Evolutionary conservation across 78 protist genomes (phyloP).

Genomic region (Tieghemostelium lacteum): DNA sequence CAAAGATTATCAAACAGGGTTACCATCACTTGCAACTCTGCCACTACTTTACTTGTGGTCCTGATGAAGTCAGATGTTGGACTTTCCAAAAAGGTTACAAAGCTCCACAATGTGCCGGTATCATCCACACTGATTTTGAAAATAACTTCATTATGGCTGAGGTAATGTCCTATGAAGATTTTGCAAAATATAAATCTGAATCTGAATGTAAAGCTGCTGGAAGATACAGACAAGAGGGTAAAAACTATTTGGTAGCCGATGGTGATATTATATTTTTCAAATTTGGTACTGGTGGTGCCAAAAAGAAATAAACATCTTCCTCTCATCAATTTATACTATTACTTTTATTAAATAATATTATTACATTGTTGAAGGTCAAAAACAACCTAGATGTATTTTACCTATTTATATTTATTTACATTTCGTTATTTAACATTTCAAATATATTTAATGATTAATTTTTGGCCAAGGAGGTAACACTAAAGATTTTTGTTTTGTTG

Average conservation of each 20-base stretch:
- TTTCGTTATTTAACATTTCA: too few relatives aligned
- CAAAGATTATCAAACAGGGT: slow-evolving; percentile 90
- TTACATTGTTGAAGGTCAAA: too few relatives aligned
- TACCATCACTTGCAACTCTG: slow-evolving; percentile 86
- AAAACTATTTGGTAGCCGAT: slow-evolving; percentile 86
- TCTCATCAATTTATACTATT: too few relatives aligned
- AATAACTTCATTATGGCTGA: slow-evolving; percentile 94
- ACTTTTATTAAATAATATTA: too few relatives aligned
- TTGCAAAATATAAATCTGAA: slow-evolving; percentile 67
- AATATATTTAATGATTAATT: too few relatives aligned
- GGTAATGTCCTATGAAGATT: slow-evolving; percentile 86
- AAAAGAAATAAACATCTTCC: slow-evolving; percentile 9
- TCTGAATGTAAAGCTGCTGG: slow-evolving; percentile 87
- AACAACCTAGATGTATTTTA: too few relatives aligned
- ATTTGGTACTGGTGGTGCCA: slow-evolving; percentile 41
- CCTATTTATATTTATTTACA: too few relatives aligned
- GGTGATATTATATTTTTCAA: slow-evolving; percentile 94
- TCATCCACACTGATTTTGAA: slow-evolving; percentile 97
- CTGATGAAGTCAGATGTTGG: slow-evolving; percentile 96
- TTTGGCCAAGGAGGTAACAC: too few relatives aligned
- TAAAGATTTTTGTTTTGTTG: too few relatives aligned
- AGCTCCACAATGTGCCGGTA: slow-evolving; percentile 97
- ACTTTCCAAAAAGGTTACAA: slow-evolving; percentile 88
- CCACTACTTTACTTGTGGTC: slow-evolving; percentile 96
- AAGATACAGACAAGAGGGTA: slow-evolving; percentile 87